phyloP scores from a whole-genome alignment of 345 rosid species.

The Citrus medica region DNA sequence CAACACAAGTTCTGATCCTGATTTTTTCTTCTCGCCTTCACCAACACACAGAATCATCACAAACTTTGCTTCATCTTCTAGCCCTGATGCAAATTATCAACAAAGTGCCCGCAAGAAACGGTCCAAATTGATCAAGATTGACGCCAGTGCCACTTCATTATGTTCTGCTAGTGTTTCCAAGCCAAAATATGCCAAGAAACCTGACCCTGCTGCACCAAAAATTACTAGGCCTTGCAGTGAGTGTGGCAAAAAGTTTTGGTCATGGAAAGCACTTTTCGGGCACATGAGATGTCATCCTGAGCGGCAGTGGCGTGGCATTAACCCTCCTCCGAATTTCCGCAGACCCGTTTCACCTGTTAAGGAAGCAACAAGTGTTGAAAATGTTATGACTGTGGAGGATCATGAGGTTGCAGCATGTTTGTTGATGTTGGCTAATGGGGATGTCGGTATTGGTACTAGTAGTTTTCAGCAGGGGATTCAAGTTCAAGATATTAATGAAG shows the following conservation, averaged over 20 bases:
- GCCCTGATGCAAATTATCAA: slow-evolving; percentile 16
- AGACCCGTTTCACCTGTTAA: slow-evolving; percentile 8
- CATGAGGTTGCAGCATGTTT: slow-evolving; percentile 71
- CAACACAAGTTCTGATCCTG: slow-evolving; percentile 23
- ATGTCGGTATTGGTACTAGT: background rate
- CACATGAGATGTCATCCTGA: slow-evolving; percentile 97
- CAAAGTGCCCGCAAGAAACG: slow-evolving; percentile 51
- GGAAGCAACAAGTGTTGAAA: background rate
- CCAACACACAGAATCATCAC: slow-evolving; percentile 16
- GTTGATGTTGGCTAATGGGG: slow-evolving; percentile 42
- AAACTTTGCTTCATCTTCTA: slow-evolving; percentile 27
- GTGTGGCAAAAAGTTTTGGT: slow-evolving; percentile 90
- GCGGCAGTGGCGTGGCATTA: slow-evolving; percentile 80
- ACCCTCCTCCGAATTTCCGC: slow-evolving; percentile 55
- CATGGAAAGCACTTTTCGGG: slow-evolving; percentile 89
- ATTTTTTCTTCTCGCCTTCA: slow-evolving; percentile 22
- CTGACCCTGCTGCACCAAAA: slow-evolving; percentile 72
- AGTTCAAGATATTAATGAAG: slow-evolving; percentile 12
- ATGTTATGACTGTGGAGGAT: slow-evolving; percentile 48
- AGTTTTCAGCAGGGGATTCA: background rate
- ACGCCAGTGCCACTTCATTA: slow-evolving; percentile 13
- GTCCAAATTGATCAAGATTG: slow-evolving; percentile 31
- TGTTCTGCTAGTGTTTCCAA: slow-evolving; percentile 14
- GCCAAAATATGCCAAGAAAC: slow-evolving; percentile 51
- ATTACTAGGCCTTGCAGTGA: slow-evolving; percentile 81